Base-by-base conservation (phyloP, 345 rosid genomes). In the Rhodamnia argentea region DNA sequence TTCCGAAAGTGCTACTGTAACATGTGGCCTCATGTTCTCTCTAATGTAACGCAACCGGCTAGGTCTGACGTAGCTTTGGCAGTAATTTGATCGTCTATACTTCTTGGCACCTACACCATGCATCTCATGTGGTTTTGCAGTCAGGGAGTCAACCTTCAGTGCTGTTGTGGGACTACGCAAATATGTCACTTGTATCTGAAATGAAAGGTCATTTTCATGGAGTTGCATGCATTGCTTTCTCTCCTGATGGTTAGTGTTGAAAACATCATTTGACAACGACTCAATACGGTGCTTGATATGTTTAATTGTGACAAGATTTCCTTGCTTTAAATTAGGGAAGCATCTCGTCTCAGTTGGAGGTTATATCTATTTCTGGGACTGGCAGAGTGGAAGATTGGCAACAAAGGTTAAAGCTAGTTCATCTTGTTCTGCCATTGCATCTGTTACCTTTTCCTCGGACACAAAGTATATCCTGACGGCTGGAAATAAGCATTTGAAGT, bases 351-450 rank as follows among this genome's bases (percentile, higher is more conserved):
- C 93, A 85, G 96, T 93, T 90, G 98, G 99, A 84, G 98, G 95
- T 62, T 96, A 95, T 85, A 93, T 95, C 78, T 94, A 93, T 88
- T 92, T 96, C 32, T 96, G 98, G 99, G 95, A 95, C 70, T 93
- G 95, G 99, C 90, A 91, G 86, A 93, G 83, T 88, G 92, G 90
- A 44, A 83, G 82, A 58, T 86, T 95, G 90, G 89, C 92, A 23
- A 90, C 95, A 3, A 96, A 96, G 90, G 89, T 96, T 84, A 96
- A 94, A 90, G 96, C 94, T 75, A 93, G 91, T 88, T 92, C 95
- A 86, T 89, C 87, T 85, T 89, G 83, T 90, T 91, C 93, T 87
- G 93, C 92, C 42, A 90, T 93, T 84, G 89, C 92, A 4, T 92
- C 95, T 86, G 96, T 94, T 82, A 87, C 93, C 64, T 96, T 96